phyloP scores from a whole-genome alignment of 1,284 basidiomycete genomes.

The Ceratobasidium sp. region DNA sequence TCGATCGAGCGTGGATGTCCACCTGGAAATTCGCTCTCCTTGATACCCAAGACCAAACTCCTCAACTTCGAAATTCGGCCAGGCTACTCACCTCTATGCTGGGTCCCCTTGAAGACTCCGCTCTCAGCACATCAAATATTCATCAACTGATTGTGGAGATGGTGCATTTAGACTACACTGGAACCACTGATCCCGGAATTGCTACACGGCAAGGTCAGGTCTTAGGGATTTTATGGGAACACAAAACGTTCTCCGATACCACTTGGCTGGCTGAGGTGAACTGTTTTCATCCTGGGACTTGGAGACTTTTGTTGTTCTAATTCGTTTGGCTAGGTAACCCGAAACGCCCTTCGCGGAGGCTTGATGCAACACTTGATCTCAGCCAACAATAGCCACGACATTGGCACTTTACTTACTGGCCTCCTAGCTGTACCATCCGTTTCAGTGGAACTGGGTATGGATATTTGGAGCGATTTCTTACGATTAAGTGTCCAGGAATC shows the following conservation, averaged over 20 bases:
- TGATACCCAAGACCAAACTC: neutral
- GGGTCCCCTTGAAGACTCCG: neutral
- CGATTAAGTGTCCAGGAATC: neutral
- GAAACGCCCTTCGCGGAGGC: neutral
- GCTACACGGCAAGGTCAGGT: slow-evolving; percentile 3
- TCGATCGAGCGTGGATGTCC: slow-evolving; percentile 2
- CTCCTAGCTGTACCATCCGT: neutral
- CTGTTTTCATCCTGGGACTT: neutral
- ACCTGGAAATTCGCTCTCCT: slow-evolving; percentile 12
- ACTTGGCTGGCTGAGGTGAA: slow-evolving; percentile 37
- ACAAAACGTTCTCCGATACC: neutral
- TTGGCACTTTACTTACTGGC: neutral
- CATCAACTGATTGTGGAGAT: neutral
- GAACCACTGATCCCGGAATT: neutral
- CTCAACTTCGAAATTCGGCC: neutral
- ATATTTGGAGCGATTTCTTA: slow-evolving; percentile 21
- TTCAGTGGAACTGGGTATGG: neutral
- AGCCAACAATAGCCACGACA: neutral
- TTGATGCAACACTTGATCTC: slow-evolving; percentile 8
- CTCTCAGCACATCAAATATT: neutral
- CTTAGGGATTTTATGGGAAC: slow-evolving; percentile 21
- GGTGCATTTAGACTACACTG: neutral
- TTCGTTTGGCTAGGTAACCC: slow-evolving; percentile 7
- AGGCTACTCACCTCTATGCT: slow-evolving; percentile 26
- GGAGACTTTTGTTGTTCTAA: neutral